These are phyloP conservation scores for Vachellia collinsii DNA, from an alignment of 306 rosid genomes.

Conservation along the genomic window DNA sequence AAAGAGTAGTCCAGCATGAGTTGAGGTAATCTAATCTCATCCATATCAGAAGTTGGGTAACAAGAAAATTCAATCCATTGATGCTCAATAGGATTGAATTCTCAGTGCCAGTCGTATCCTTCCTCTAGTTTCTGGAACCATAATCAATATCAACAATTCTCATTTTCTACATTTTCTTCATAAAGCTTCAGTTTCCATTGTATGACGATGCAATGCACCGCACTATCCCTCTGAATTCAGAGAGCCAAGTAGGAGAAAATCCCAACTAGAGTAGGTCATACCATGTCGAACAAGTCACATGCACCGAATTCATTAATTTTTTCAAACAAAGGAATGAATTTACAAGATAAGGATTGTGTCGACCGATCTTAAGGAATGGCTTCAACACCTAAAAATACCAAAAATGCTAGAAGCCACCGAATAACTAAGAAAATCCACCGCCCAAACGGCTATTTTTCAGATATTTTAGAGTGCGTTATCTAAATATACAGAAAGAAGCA, in stretches of 20 bases:
- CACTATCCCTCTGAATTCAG: background rate
- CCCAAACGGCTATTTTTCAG: background rate
- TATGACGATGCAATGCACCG: background rate
- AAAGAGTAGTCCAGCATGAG: background rate
- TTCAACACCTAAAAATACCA: background rate
- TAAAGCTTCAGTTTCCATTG: too few relatives aligned
- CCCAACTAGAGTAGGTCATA: background rate
- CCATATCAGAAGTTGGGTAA: background rate
- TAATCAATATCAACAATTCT: background rate
- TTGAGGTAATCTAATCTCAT: background rate
- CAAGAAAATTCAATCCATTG: background rate
- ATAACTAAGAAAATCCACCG: background rate
- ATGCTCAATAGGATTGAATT: background rate
- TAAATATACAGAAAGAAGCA: background rate
- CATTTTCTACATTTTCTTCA: background rate
- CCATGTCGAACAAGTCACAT: background rate
- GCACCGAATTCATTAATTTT: background rate
- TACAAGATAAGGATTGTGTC: background rate
- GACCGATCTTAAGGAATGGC: background rate
- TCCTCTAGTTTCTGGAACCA: background rate
- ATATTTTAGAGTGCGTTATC: background rate
- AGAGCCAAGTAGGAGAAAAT: background rate
- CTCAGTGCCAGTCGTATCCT: background rate
- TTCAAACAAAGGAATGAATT: background rate
- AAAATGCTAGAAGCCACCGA: background rate